Evolutionary conservation across 441 rosid species (phyloP), one percentile per base, ranked within the genome.

Genomic region (Omphalea diandra): DNA sequence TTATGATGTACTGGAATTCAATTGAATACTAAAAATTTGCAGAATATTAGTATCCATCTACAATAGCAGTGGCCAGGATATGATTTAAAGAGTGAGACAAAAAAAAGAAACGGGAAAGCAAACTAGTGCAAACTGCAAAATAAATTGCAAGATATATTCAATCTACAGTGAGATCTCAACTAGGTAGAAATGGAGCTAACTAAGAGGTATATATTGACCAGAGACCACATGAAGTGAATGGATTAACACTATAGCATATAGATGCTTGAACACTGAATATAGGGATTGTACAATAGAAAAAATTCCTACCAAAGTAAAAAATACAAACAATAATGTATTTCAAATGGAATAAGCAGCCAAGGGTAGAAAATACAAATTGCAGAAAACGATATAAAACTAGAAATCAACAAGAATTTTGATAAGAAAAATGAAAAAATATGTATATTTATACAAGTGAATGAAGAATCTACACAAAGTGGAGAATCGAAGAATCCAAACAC

Each of bases 181-280:
- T 17, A 20, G 62, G 20, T 38, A 40, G 22, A 29, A 53, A 54
- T 71, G 24, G 58, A 22, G 46, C 18, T 40, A 61, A 62, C 29
- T 40, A 29, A 59, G 56, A 64, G 50, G 31, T 65, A 72, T 3
- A 40, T 0, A 72, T 5, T 41, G 43, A 67, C 56, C 63, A 49
- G n/a, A n/a, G 24, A 47, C 32, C 61, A 59, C n/a, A 50, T 46
- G 8, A 44, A 43, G 43, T 65, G 65, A 24, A 27, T n/a, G 24
- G 36, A 38, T 50, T 24, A 50, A 47, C 41, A n/a, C n/a, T n/a
- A n/a, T n/a, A 50, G 5, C 65, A 46, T 26, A 4, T 1, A 57
- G 29, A n/a, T 33, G 26, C 26, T 47, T 50, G 47, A 47, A 12
- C 57, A 38, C 32, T 35, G 36, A 18, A 43, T 2, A 32, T 3